Evolutionary conservation across 1,284 basidiomycete species (phyloP), one percentile per base, ranked within the genome.

Genomic region (Cutaneotrichosporon sp.): DNA sequence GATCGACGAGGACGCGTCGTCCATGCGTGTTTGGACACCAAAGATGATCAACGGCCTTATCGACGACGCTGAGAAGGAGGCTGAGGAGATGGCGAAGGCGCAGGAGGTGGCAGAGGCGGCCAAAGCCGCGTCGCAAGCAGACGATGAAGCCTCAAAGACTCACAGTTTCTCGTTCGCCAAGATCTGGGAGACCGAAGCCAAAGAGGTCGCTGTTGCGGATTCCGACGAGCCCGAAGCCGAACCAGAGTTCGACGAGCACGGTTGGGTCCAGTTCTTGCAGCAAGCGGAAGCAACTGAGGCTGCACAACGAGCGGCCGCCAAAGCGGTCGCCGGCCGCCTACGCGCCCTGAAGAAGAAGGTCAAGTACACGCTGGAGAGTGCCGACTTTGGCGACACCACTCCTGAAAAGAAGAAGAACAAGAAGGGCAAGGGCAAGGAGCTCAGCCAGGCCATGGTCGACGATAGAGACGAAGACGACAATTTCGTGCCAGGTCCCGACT

Each of bases 121-220:
- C 68, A 70, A 47, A 36, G 66, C 63, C 14, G 60, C 51, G 34
- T 68, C 58, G 22, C 60, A 52, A 13, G 71, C 46, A 0, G 70
- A 62, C 9, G 52, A 46, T 2, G 65, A 69, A n/a, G 34, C 58
- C 30, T 56, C 30, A 18, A 31, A 72, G 63, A 56, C 62, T 5
- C 79, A 86, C 53, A 82, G 86, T 5, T 93, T 95, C 76, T 86
- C 85, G 6, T 94, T 94, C 74, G 91, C 92, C 4, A 92, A 92
- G 74, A 85, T 95, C 52, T 94, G 92, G 92, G 86, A 90, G 13
- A 87, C 89, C 30, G 86, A 89, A 62, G 88, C 88, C 73, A 87
- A 89, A 60, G 73, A 81, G 4, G 75, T 91, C 40, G 86, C 87
- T 72, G 90, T 92, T 18, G 79, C 90, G 36, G 82, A 81, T 22